These are phyloP conservation scores for Yamadazyma dendronema DNA, from an alignment of 1,139 yeast genomes.

Conservation along the genomic window DNA sequence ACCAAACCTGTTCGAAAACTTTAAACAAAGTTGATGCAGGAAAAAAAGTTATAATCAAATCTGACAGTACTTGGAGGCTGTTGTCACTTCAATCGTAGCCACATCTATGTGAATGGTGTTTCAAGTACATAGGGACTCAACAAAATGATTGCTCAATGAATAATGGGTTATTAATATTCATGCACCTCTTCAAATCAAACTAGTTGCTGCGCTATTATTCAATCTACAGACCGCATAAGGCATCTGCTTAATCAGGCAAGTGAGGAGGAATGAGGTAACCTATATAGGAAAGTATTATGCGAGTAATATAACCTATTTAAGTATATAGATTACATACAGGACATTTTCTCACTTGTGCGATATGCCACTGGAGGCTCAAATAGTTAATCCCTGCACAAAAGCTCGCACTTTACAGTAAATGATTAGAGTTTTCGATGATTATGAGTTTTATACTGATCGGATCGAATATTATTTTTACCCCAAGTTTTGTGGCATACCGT, in stretches of 20 bases:
- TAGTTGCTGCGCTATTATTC: background rate
- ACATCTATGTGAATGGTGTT: too few relatives aligned
- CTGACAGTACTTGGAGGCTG: background rate
- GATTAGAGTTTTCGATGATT: constrained; percentile 3
- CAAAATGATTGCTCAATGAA: background rate
- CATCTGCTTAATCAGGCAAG: constrained; percentile 21
- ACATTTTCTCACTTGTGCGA: background rate
- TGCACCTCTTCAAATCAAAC: background rate
- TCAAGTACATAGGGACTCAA: background rate
- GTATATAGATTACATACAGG: constrained; percentile 11
- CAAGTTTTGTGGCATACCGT: constrained; percentile 7
- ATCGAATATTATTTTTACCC: constrained; percentile 6
- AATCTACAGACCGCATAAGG: background rate
- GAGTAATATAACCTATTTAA: constrained; percentile 21
- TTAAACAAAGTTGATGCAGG: background rate
- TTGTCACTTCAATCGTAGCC: too few relatives aligned
- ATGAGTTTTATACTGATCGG: background rate
- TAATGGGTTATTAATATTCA: background rate
- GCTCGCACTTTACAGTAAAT: background rate
- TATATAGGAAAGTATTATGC: constrained; percentile 19
- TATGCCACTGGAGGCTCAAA: constrained; percentile 3
- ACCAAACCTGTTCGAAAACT: background rate
- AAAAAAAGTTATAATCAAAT: background rate
- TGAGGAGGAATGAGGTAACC: constrained; percentile 22
- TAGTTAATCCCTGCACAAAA: background rate